phyloP scores from a whole-genome alignment of 2,329 filamentous ascomycete species.

The Fusarium oxysporum region DNA sequence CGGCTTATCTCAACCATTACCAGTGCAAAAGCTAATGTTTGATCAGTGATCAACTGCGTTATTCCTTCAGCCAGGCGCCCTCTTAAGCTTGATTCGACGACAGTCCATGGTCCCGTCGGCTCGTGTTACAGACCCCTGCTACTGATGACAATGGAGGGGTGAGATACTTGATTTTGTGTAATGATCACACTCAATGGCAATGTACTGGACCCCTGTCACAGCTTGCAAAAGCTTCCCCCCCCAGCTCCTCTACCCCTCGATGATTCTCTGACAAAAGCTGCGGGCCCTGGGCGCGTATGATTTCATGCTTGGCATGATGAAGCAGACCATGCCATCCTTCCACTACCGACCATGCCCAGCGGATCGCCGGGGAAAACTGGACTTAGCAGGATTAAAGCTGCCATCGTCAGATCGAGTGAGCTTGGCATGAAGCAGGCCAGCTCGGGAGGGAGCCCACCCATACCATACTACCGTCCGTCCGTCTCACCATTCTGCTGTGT shows the following conservation, averaged over 20 bases:
- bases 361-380: constrained; percentile 22
- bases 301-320: constrained; percentile 42
- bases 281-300: constrained; percentile 39
- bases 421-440: constrained; percentile 7
- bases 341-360: constrained; percentile 10
- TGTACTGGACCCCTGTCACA: constrained; percentile 36
- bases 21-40: background rate
- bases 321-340: constrained; percentile 19
- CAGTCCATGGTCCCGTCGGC: constrained; percentile 21
- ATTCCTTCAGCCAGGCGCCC: constrained; percentile 18
- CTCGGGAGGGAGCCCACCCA: constrained; percentile 30
- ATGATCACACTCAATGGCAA: constrained; percentile 3
- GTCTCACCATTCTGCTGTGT: constrained; percentile 10
- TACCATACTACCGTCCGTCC: background rate
- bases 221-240: constrained; percentile 31
- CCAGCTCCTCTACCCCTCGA: constrained; percentile 37
- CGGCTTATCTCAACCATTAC: background rate
- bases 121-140: constrained; percentile 43
- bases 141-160: constrained; percentile 30
- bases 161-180: constrained; percentile 34
- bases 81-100: constrained; percentile 36
- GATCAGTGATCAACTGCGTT: constrained; percentile 9
- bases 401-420: constrained; percentile 16
- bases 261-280: constrained; percentile 31
- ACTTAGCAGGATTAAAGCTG: constrained; percentile 15